Evolutionary conservation across 768 basidiomycete genomes (phyloP), one percentile per base, ranked within the genome.

Genomic region (Collybiopsis confluens): DNA sequence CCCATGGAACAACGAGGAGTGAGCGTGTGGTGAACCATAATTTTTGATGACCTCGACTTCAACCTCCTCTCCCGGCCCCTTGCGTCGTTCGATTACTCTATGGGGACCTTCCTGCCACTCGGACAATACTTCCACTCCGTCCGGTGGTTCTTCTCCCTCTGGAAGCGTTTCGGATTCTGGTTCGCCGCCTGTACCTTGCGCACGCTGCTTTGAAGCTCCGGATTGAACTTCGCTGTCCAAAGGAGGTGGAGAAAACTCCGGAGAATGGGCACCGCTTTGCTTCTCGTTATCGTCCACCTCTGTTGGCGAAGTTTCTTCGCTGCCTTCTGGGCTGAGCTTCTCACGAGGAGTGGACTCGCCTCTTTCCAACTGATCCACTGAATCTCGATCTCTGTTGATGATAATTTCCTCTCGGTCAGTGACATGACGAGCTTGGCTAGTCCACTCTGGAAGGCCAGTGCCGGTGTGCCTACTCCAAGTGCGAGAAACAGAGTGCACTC

Each of bases 401-500:
- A 84, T 73, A 57, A 88, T 77, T 33, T 83, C 79, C 46, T 85
- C 80, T 8, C 74, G 79, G 3, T 80, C 77, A 20, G 71, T 68
- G 50, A 87, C 74, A 24, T 77, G 77, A 20, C 77, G 72, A 21
- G 83, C 81, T 56, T 81, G 79, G 21, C 76, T 75, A 2, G 85
- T 70, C 83, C 86, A 87, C 27, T 84, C 83, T 10, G 86, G 81
- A 38, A 74, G 70, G 27, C 62, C 58, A 35, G 75, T 70, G 35
- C 23, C 18, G 9, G 52, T 45, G 60, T 82, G 77, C 38, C 85
- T 74, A 20, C 85, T 86, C 77, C 81, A 83, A 7, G 87, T 89
- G 54, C 84, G 81, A 28, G 82, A 79, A 54, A 83, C 76, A 16
- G 90, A 88, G 65, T 95, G 93, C n/a, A 98, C 93, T 23, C 93